These are phyloP conservation scores for Mercurialis annua DNA, from an alignment of 345 rosid species.

Conservation along the genomic window DNA sequence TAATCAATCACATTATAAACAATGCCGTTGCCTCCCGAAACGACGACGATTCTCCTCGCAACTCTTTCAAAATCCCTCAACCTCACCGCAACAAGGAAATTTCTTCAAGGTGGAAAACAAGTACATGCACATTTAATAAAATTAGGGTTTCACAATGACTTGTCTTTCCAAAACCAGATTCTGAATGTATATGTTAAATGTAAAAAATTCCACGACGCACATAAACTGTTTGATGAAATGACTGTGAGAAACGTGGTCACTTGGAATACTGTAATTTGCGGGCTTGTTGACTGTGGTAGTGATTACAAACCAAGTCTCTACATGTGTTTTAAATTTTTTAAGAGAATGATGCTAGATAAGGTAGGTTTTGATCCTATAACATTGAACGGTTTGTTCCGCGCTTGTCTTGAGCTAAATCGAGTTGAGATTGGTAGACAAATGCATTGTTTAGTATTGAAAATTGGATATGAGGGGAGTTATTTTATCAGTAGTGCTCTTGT, in stretches of 20 bases:
- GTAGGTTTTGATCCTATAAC: constrained; percentile 50
- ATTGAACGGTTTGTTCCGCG: constrained; percentile 46
- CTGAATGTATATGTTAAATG: constrained; percentile 47
- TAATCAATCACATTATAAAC: background rate
- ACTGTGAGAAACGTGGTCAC: constrained; percentile 48
- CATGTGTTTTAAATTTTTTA: constrained; percentile 38
- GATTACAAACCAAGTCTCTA: constrained; percentile 4
- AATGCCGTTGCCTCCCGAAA: background rate
- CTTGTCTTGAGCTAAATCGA: constrained; percentile 36
- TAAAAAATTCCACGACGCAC: constrained; percentile 25
- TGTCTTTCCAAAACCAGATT: constrained; percentile 49
- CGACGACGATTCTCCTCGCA: background rate
- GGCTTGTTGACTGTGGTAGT: constrained; percentile 21
- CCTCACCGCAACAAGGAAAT: constrained; percentile 31
- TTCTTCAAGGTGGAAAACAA: constrained; percentile 34
- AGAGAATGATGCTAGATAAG: constrained; percentile 37
- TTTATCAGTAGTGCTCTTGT: constrained; percentile 46
- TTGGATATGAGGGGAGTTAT: constrained; percentile 40
- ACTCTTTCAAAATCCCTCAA: constrained; percentile 25
- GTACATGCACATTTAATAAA: constrained; percentile 41
- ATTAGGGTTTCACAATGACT: constrained; percentile 32
- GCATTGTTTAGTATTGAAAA: constrained; percentile 52
- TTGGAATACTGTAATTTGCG: constrained; percentile 63
- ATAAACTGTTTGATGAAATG: constrained; percentile 67
- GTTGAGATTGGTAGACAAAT: constrained; percentile 42